These are phyloP conservation scores for Quercus tomentella DNA, from an alignment of 331 rosid genomes.

Conservation along the genomic window DNA sequence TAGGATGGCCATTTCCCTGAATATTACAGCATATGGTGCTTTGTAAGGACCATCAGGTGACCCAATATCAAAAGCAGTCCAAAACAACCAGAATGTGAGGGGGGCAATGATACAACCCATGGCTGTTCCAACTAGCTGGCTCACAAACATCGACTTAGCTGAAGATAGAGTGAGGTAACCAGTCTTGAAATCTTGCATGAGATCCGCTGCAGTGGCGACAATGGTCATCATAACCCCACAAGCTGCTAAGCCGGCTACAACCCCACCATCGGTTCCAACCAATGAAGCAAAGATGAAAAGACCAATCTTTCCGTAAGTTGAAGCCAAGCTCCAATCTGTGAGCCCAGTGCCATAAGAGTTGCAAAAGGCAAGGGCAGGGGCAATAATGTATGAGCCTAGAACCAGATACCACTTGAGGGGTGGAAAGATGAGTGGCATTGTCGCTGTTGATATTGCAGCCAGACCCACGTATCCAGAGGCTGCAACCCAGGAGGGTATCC, in stretches of 20 bases:
- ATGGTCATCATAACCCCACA: conserved; percentile 84
- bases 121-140: conserved; percentile 80
- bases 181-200: conserved; percentile 96
- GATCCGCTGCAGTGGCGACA: conserved; percentile 83
- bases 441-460: conserved; percentile 56
- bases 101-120: conserved; percentile 95
- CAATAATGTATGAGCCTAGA: conserved; percentile 67
- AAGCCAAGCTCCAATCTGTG: conserved; percentile 64
- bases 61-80: conserved; percentile 85
- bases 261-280: conserved; percentile 74
- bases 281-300: conserved; percentile 67
- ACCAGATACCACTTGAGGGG: conserved; percentile 90
- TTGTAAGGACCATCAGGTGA: conserved; percentile 73
- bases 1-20: conserved; percentile 75
- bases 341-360: conserved; percentile 86
- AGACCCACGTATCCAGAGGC: conserved; percentile 69
- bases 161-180: conserved; percentile 89
- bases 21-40: conserved; percentile 77
- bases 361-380: conserved; percentile 89
- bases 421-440: conserved; percentile 76
- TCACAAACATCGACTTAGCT: conserved; percentile 76
- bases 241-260: conserved; percentile 74
- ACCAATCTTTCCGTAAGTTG: conserved; percentile 84
- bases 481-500: conserved; percentile 80
- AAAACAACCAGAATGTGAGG: conserved; percentile 85